Base-by-base conservation (phyloP, 208 protist genomes). In the Leishmania martiniquensis region DNA sequence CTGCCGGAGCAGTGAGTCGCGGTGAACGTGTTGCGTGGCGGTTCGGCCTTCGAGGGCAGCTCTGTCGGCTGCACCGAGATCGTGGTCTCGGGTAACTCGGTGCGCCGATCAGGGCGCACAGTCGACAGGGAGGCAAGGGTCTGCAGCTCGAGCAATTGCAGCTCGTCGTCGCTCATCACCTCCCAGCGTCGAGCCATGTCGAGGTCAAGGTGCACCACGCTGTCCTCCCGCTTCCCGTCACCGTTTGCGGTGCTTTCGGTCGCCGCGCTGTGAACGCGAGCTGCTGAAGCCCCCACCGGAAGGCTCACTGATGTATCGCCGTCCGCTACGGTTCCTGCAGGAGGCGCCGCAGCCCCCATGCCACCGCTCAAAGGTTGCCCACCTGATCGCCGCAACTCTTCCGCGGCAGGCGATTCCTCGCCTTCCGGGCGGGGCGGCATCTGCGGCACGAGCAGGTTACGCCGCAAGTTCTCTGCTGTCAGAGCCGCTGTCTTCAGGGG, bases 111-210 rank as follows among this genome's bases (percentile, higher is more conserved):
- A 39, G 75, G 73, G 20, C 63, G 65, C 13, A 83, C 74, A 22
- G 88, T 89, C 1, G 83, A 86, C 54, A 87, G 68, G 25, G 88
- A 89, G 51, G 78, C 88, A n/a, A 77, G 72, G 9, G 88, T 91
- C 55, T 86, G 80, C 15, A 91, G 77, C 66, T 91, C 88, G 20
- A 89, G 81, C 59, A 78, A 39, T 44, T 79, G 59, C 29, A 80
- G 54, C n/a, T 79, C 75, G 62, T 80, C 80, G 20, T 77, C 75
- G 45, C 42, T 51, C 67, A 20, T 29, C 75, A 37, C 67, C 69
- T 68, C 72, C 87, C 87, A 91, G 12, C 84, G 81, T 68, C 86
- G 84, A 22, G 78, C 76, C 7, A 42, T 73, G 37, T 81, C 55
- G 17, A 91, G 66, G 75, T 87, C 66, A 5, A 87, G 7, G 34